phyloP scores from a whole-genome alignment of 2,329 filamentous ascomycete species.

The Clarireedia paspali region DNA sequence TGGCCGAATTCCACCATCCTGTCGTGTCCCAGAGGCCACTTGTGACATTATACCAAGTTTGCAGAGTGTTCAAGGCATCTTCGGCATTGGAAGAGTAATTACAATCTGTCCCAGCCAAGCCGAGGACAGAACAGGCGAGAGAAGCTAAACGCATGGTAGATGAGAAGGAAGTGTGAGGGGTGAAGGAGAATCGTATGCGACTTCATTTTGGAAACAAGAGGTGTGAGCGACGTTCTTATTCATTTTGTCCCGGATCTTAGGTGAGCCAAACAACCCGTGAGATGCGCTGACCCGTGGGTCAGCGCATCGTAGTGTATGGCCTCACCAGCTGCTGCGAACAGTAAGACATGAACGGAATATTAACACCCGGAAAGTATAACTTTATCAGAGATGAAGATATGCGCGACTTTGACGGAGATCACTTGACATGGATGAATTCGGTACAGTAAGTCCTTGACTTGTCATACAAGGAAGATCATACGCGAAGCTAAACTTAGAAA shows the following conservation, averaged over 20 bases:
- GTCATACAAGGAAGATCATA: background rate
- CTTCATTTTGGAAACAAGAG: background rate
- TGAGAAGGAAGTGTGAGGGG: background rate
- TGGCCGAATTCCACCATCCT: conserved; percentile 71
- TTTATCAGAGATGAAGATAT: background rate
- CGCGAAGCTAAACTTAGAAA: background rate
- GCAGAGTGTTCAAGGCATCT: conserved; percentile 38
- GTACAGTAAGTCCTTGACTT: background rate
- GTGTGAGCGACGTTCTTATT: background rate
- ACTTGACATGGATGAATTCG: background rate
- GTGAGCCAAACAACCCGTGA: background rate
- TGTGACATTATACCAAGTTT: conserved; percentile 51
- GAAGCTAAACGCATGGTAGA: background rate
- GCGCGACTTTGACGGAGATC: background rate
- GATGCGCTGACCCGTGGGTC: background rate
- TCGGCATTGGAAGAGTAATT: conserved; percentile 16
- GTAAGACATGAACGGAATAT: background rate
- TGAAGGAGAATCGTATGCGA: background rate
- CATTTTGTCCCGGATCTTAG: background rate
- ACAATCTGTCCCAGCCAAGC: background rate
- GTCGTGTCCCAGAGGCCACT: conserved; percentile 57
- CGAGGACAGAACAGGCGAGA: background rate
- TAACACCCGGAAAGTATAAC: background rate
- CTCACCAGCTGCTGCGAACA: background rate
- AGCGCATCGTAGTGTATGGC: background rate